A percentile compares a stretch with the other conserved stretches of the same genome.
Conservation (phyloP, 495 filamentous ascomycete species). For the Trichoderma virens region DNA sequence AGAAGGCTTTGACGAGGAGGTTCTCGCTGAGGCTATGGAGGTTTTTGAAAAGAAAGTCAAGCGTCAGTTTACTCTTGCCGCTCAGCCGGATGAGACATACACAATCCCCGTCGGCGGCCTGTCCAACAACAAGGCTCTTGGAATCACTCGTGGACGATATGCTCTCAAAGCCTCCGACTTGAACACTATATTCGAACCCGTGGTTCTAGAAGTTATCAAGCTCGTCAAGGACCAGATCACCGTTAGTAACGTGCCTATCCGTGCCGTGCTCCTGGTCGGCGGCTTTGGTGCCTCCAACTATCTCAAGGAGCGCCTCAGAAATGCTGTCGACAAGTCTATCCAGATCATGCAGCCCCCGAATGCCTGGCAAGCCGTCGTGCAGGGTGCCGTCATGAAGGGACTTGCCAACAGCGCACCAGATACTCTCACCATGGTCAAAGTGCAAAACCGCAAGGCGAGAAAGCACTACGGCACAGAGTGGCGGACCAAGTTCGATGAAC, state of each 20-base stretch:
- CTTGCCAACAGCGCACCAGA: slow-evolving; percentile 26
- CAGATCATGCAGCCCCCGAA: slow-evolving; percentile 54
- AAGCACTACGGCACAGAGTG: slow-evolving; percentile 41
- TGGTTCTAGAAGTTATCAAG: slow-evolving; percentile 48
- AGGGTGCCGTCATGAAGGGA: slow-evolving; percentile 37
- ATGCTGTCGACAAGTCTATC: slow-evolving; percentile 27
- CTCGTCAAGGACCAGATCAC: slow-evolving; percentile 53
- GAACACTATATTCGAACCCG: slow-evolving; percentile 47
- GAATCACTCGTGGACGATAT: slow-evolving; percentile 23
- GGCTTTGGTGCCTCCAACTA: slow-evolving; percentile 65
- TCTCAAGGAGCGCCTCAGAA: slow-evolving; percentile 47
- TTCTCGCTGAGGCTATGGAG: slow-evolving; percentile 29
- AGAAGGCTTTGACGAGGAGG: slow-evolving; percentile 29
- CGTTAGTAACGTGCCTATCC: slow-evolving; percentile 31
- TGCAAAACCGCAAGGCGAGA: slow-evolving; percentile 39
- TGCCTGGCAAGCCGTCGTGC: slow-evolving; percentile 47
- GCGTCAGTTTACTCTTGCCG: slow-evolving; percentile 21
- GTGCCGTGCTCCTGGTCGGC: slow-evolving; percentile 61
- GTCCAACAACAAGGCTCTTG: slow-evolving; percentile 20
- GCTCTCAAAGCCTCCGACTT: slow-evolving; percentile 32
- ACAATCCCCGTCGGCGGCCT: slow-evolving; percentile 27
- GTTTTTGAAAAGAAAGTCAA: slow-evolving; percentile 30
- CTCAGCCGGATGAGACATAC: slow-evolving; percentile 22
- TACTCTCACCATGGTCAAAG: slow-evolving; percentile 31
- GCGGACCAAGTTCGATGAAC: slow-evolving; percentile 25